phyloP scores from a whole-genome alignment of 441 rosid species.

The Adansonia madagascariensis region DNA sequence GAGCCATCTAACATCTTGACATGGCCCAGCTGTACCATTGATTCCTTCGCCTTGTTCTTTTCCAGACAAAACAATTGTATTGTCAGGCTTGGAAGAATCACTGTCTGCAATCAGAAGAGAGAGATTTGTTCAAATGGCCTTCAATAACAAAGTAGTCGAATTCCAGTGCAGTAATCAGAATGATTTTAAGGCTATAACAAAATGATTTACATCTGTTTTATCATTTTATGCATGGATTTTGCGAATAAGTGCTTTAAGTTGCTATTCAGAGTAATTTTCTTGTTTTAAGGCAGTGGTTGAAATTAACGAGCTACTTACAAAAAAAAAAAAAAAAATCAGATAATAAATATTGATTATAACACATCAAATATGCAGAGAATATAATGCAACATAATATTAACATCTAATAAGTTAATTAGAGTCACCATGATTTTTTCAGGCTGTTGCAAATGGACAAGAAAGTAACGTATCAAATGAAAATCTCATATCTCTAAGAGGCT shows the following conservation, averaged over 20 bases:
- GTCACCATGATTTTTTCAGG: background rate
- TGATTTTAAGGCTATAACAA: background rate
- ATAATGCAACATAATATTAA: background rate
- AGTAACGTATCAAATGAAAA: background rate
- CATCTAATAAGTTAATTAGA: background rate
- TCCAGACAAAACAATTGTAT: conserved; percentile 35
- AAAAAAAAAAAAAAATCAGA: background rate
- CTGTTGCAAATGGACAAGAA: background rate
- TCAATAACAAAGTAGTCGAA: background rate
- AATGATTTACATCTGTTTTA: background rate
- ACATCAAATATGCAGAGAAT: background rate
- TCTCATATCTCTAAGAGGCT: background rate
- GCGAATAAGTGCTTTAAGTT: background rate
- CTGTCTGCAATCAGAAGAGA: conserved; percentile 59
- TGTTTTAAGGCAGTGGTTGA: background rate
- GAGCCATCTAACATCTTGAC: conserved; percentile 64
- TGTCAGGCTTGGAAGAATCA: conserved; percentile 55
- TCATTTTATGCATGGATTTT: background rate
- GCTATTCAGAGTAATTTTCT: conserved; percentile 9
- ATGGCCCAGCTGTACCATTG: conserved; percentile 53
- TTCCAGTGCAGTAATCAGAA: background rate
- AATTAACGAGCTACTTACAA: background rate
- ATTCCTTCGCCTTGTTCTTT: conserved; percentile 60
- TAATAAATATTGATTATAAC: background rate
- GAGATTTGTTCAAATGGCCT: background rate